Evolutionary conservation across 2,329 filamentous ascomycete genomes (phyloP), one percentile per base, ranked within the genome.

Genomic region (Penicillium hordei): DNA sequence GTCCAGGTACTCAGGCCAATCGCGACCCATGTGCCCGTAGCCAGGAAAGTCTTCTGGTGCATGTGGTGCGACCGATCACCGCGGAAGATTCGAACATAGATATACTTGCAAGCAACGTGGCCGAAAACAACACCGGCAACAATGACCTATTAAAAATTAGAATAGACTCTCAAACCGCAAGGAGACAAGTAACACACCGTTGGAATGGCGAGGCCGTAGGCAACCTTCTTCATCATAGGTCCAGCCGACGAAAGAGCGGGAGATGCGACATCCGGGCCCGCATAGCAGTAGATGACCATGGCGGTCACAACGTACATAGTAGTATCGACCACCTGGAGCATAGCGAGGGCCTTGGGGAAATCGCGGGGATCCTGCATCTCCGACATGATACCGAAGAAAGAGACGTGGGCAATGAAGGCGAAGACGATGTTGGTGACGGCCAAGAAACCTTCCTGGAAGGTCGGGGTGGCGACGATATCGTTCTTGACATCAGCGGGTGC

Each of bases 391-490:
- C 78, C 79, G 72, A 88, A 88, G 76, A 88, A 89, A 61, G 83
- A 85, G 12, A 86, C 82, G 65, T 87, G 84, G 21, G 84, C 85
- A 53, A 76, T 59, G 75, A 87, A 90, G 56, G 88, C 87, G 59
- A 90, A 84, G 55, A 88, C 79, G 55, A 90, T 89, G 75, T 89
- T 89, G 68, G 78, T 80, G 52, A 87, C 79, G n/a, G 83, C 80
- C 21, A 66, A 51, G 58, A 66, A 66, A 23, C 48, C 64, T 15
- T 66, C 55, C 31, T 50, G 38, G 25, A 66, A 66, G 46, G 83
- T 79, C 65, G 87, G 86, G 27, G 76, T 81, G 5, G 72, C 69
- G 7, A 72, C 70, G 9, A 74, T 70, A 29, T 73, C 65, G 48
- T 76, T 70, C n/a, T 67, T 65, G 9, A 68, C 69, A 36, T 68